Conservation (phyloP, 768 basidiomycete species). For the Pleurotus tuoliensis region DNA sequence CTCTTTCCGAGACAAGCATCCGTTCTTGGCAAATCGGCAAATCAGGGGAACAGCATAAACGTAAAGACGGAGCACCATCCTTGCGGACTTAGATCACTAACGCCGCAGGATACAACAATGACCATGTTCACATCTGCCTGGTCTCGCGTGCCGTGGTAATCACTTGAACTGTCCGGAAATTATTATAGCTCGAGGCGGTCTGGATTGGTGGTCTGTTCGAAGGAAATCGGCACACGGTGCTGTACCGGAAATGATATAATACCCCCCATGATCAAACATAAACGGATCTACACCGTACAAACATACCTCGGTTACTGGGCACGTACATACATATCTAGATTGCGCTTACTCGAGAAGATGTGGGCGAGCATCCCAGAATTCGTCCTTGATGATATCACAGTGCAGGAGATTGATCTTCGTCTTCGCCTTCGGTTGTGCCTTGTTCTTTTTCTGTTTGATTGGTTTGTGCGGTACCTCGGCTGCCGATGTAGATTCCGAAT, state of each 20-base stretch:
- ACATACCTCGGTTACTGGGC: too few relatives aligned
- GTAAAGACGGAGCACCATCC: neutral
- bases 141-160: too few relatives aligned
- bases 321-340: conserved; percentile 8
- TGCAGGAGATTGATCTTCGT: conserved; percentile 60
- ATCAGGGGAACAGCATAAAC: neutral
- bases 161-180: too few relatives aligned
- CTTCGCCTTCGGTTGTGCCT: conserved; percentile 22
- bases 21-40: neutral
- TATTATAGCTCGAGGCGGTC: too few relatives aligned
- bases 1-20: neutral
- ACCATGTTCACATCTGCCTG: too few relatives aligned
- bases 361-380: conserved; percentile 71
- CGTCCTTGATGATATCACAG: conserved; percentile 79
- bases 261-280: too few relatives aligned
- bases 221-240: too few relatives aligned
- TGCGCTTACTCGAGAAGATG: conserved; percentile 42
- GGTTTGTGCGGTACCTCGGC: conserved; percentile 7
- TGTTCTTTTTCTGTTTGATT: conserved; percentile 17
- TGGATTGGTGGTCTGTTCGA: too few relatives aligned
- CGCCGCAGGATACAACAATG: neutral
- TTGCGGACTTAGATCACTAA: conserved; percentile 5
- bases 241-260: too few relatives aligned
- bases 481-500: neutral
- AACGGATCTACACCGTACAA: too few relatives aligned